Percentiles rank a stretch among this genome's conserved stretches.
phyloP scores from a whole-genome alignment of 805 yeast genomes.

The Candida adriatica region DNA sequence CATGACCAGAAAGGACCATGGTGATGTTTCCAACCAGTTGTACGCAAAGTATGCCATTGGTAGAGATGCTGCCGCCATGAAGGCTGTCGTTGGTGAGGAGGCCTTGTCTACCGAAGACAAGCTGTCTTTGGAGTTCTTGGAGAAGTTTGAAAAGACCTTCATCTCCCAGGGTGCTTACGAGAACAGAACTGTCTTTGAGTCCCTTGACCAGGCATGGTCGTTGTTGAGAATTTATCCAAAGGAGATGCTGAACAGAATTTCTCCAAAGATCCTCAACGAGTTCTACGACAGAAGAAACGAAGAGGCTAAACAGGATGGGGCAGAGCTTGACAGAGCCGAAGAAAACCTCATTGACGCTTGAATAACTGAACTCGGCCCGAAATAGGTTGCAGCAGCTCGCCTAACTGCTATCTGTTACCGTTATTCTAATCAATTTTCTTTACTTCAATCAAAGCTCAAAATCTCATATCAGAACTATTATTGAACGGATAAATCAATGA shows the following conservation, averaged over 20 bases:
- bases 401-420: no score
- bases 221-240: constrained; percentile 97
- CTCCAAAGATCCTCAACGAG: constrained; percentile 93
- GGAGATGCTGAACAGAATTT: constrained; percentile 96
- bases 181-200: constrained; percentile 88
- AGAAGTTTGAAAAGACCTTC: constrained; percentile 94
- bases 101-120: constrained; percentile 97
- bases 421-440: no score
- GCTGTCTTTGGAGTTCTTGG: constrained; percentile 93
- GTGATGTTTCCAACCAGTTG: constrained; percentile 98
- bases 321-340: constrained; percentile 28
- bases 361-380: no score
- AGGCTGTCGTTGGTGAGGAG: constrained; percentile 99
- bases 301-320: constrained; percentile 45
- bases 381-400: no score
- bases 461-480: no score
- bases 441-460: no score
- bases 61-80: constrained; percentile 99
- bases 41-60: constrained; percentile 99
- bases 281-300: constrained; percentile 87
- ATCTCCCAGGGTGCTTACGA: constrained; percentile 97
- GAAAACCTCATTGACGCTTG: constrained; percentile 30
- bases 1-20: constrained; percentile 99
- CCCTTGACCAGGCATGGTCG: constrained; percentile 97
- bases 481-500: no score